Evolutionary conservation across 1,139 yeast species (phyloP), one percentile per base, ranked within the genome.

Genomic region (Trichomonascaceae sp.): DNA sequence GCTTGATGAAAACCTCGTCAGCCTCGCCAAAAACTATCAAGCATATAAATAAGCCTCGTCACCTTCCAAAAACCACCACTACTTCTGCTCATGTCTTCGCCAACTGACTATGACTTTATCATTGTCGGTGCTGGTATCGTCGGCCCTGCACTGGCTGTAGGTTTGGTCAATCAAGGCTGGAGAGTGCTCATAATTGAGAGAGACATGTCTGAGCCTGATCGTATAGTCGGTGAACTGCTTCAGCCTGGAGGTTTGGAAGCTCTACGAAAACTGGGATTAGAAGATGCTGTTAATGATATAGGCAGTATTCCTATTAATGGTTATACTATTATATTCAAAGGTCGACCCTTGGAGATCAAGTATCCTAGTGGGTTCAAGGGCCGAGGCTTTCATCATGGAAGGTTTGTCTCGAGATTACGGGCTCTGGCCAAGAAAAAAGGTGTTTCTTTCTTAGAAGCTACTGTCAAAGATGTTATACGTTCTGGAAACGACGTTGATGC

Each of bases 161-260:
- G 89, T 2, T 73, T 93, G 56, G 98, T 96, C 1, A 79, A 95
- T 63, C 95, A 88, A 66, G 98, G 98, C 43, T 78, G 96, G 63
- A 77, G 78, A 52, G 93, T 86, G 18, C 66, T 75, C 13, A 60
- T 75, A 13, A 62, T 75, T 27, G 99, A 93, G 70, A 79, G 98
- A 60, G 96, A 89, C 67, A 86, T 96, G 87, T 70, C 81, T 24
- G 87, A 83, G 68, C 99, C 99, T 1, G 97, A 93, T 70, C 80
- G 99, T 62, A 93, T 93, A 56, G 99, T 93, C 43, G 99, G 99
- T 45, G 99, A 93, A 70, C 78, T 93, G 64, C 78, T 93, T 78
- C 99, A 93, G 70, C 99, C 99, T 3, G 93, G 90, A 27, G 99
- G 99, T 13, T 74, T 91, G 41, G 81, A 85, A 66, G 95, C 96